Evolutionary conservation across 805 yeast species (phyloP).

Genomic region (Metschnikowia matae): DNA sequence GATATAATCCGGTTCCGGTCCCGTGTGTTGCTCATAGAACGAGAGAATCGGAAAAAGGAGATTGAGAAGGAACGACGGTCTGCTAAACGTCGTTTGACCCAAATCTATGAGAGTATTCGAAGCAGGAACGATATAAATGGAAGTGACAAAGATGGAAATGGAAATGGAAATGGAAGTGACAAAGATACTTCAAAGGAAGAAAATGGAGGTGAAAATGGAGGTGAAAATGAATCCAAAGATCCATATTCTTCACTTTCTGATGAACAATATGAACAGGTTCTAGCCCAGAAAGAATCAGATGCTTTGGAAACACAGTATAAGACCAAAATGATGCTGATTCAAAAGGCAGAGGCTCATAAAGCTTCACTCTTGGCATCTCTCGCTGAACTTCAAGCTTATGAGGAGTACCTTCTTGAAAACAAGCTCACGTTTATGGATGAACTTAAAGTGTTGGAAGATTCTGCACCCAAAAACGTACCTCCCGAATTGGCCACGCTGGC

Average conservation of each 20-base stretch:
- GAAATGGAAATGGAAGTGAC: no score
- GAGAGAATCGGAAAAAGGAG: conserved; percentile 47
- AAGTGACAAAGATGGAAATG: no score
- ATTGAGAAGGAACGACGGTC: conserved; percentile 45
- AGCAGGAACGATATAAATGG: no score
- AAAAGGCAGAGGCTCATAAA: conserved; percentile 20
- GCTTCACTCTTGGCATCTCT: conserved; percentile 21
- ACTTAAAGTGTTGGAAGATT: conserved; percentile 22
- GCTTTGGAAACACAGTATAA: conserved; percentile 21
- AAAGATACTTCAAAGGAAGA: no score
- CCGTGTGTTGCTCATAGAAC: conserved; percentile 49
- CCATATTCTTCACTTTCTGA: conserved; percentile 11
- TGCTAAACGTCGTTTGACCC: conserved; percentile 45
- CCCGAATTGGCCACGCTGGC: conserved; percentile 6
- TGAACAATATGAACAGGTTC: conserved; percentile 27
- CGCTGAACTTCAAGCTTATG: conserved; percentile 29
- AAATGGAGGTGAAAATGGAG: background rate
- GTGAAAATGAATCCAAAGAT: background rate
- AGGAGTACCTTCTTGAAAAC: conserved; percentile 33
- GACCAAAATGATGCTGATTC: conserved; percentile 7
- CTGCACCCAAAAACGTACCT: conserved; percentile 1
- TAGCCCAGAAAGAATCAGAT: conserved; percentile 17
- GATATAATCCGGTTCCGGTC: conserved; percentile 56
- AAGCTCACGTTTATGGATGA: conserved; percentile 34
- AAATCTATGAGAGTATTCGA: conserved; percentile 38